Base-by-base conservation (phyloP, 2,329 filamentous ascomycete genomes). In the Ophiocordyceps camponoti-floridani region DNA sequence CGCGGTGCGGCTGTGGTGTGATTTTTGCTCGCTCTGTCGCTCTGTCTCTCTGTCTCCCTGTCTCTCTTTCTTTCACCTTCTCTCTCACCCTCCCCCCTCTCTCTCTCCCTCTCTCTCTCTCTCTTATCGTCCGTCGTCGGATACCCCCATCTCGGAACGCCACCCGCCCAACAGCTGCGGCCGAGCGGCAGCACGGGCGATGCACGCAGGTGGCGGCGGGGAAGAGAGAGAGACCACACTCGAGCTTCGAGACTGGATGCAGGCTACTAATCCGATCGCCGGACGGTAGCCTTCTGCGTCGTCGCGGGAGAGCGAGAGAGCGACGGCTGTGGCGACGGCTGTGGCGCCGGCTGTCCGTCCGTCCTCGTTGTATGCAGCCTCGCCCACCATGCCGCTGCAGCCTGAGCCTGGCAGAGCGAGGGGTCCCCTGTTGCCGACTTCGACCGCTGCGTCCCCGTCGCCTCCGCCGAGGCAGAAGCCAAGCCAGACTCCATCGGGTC, bases 371-470 rank as follows among this genome's bases (percentile, higher is more conserved):
- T 31, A 23, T 26, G 23, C 31, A 18, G n/a, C 16, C 11, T 43
- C 42, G 30, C 30, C 19, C 33, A 45, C 42, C 13, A 49, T 49
- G 49, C 48, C 49, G 28, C 42, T 43, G 42, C 38, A 44, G 23
- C 45, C 45, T 12, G 37, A 37, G 42, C 42, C 46, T 3, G 37
- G 38, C 27, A 41, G 42, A 27, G 40, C 31, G 40, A 35, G 43
- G 19, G 43, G 44, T 19, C 18, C 45, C 30, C 14, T 42, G 33
- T 35, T 33, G 12, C 41, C 48, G 9, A 44, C 33, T 40, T 41
- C 46, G n/a, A 45, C 47, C 19, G n/a, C 44, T 5, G n/a, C 45
- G 10, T 7, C 12, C 12, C 10, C 47, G 6, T 44, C 47, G 8
- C 47, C 49, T 31, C 37, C 19, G 16, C 38, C 10, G 13, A 41